Evolutionary conservation across 2,329 filamentous ascomycete species (phyloP).

Genomic region (Penicillium paneum): DNA sequence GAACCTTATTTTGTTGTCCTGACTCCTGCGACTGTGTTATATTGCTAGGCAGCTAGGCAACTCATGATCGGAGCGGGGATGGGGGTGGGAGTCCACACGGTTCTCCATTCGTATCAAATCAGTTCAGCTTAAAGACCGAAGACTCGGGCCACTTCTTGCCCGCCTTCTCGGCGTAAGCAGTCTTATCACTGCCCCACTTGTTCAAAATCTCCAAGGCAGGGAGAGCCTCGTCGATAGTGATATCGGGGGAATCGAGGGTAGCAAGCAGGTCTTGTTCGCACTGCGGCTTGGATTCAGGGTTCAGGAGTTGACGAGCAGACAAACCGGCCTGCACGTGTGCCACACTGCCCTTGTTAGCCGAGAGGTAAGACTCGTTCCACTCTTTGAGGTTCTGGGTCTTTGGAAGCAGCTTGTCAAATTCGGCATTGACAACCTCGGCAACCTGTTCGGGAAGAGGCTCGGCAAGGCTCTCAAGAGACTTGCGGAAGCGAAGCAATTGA

Average conservation of each 20-base stretch:
- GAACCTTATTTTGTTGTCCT: not conserved
- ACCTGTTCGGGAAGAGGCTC: constrained; percentile 64
- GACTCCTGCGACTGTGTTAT: not conserved
- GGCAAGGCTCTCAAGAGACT: constrained; percentile 55
- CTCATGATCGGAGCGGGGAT: not conserved
- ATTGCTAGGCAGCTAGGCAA: not conserved
- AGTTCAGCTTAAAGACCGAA: constrained; percentile 34
- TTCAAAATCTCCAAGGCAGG: constrained; percentile 52
- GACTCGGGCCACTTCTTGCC: constrained; percentile 42
- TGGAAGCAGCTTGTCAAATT: constrained; percentile 61
- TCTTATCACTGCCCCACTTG: constrained; percentile 52
- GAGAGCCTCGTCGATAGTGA: constrained; percentile 57
- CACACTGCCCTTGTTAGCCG: constrained; percentile 60
- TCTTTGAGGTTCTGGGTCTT: constrained; percentile 57
- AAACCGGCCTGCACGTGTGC: constrained; percentile 63
- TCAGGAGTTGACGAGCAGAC: constrained; percentile 57
- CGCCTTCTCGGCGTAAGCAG: constrained; percentile 48
- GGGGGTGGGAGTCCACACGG: not conserved
- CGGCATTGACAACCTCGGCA: constrained; percentile 65
- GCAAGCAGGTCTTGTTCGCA: constrained; percentile 62
- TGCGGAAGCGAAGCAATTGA: constrained; percentile 67
- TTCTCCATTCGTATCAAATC: constrained; percentile 4
- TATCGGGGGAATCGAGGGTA: constrained; percentile 52
- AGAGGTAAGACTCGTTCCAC: constrained; percentile 65
- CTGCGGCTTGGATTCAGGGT: constrained; percentile 53